Evolutionary conservation across 2,329 filamentous ascomycete species (phyloP).

Genomic region (Cladophialophora bantiana): DNA sequence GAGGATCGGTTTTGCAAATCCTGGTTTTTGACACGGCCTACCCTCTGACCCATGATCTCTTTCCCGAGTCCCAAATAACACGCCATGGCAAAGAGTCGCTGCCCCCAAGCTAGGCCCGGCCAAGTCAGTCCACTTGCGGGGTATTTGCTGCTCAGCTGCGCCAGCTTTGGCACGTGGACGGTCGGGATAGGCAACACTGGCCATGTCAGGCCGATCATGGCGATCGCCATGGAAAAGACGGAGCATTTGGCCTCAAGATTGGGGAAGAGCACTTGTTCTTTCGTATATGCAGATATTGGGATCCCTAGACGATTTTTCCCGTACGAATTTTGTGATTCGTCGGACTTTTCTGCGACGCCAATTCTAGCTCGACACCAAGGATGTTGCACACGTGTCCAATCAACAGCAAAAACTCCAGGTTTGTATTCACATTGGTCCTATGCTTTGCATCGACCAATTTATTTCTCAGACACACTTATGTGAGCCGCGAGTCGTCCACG

Average conservation of each 20-base stretch:
- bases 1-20: conserved; percentile 13
- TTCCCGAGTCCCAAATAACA: background rate
- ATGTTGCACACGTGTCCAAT: conserved; percentile 22
- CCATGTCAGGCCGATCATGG: background rate
- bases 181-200: background rate
- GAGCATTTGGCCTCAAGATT: conserved; percentile 7
- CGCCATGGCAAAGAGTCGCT: background rate
- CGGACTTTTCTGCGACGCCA: conserved; percentile 10
- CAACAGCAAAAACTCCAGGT: conserved; percentile 9
- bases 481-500: conserved; percentile 5
- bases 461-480: background rate
- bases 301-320: conserved; percentile 15
- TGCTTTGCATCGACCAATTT: conserved; percentile 20
- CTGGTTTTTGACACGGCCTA: conserved; percentile 5
- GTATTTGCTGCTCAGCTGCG: background rate
- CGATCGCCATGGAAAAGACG: background rate
- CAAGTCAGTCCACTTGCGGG: background rate
- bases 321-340: conserved; percentile 29
- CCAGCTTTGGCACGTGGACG: conserved; percentile 7
- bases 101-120: background rate
- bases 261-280: conserved; percentile 3
- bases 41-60: background rate
- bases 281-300: conserved; percentile 1
- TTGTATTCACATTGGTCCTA: conserved; percentile 26
- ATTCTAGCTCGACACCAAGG: conserved; percentile 13